Evolutionary conservation across 2,329 filamentous ascomycete genomes (phyloP).

Genomic region (Epichloe hybrida): DNA sequence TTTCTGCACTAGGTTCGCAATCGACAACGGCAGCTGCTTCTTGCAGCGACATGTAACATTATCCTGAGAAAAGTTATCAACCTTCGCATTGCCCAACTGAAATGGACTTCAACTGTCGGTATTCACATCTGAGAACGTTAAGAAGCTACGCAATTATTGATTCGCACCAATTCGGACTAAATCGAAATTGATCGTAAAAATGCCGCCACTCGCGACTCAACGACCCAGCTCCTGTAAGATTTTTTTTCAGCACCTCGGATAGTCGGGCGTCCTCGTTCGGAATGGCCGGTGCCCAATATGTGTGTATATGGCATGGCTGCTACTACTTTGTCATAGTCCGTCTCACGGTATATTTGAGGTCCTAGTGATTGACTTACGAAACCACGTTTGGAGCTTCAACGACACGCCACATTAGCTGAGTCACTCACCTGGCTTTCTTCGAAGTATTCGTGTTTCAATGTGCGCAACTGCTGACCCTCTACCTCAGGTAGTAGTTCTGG

Average conservation of each 20-base stretch:
- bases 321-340: neutral
- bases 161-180: slow-evolving; percentile 10
- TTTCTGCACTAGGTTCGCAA: slow-evolving; percentile 19
- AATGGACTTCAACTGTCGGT: slow-evolving; percentile 15
- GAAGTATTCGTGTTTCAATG: neutral
- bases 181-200: slow-evolving; percentile 20
- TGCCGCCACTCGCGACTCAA: slow-evolving; percentile 16
- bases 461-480: neutral
- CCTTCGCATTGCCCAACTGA: slow-evolving; percentile 14
- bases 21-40: slow-evolving; percentile 19
- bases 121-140: slow-evolving; percentile 9
- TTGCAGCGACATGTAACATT: slow-evolving; percentile 19
- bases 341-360: neutral
- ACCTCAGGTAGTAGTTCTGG: neutral
- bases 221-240: slow-evolving; percentile 19
- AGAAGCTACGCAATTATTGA: slow-evolving; percentile 4
- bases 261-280: neutral
- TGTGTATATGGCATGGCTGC: neutral
- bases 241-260: slow-evolving; percentile 10
- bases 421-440: slow-evolving; percentile 2
- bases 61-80: slow-evolving; percentile 10
- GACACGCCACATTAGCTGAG: neutral
- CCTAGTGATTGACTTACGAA: neutral
- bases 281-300: neutral
- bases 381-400: neutral